Conservation (phyloP, 306 rosid species). For the Trifolium dubium region DNA sequence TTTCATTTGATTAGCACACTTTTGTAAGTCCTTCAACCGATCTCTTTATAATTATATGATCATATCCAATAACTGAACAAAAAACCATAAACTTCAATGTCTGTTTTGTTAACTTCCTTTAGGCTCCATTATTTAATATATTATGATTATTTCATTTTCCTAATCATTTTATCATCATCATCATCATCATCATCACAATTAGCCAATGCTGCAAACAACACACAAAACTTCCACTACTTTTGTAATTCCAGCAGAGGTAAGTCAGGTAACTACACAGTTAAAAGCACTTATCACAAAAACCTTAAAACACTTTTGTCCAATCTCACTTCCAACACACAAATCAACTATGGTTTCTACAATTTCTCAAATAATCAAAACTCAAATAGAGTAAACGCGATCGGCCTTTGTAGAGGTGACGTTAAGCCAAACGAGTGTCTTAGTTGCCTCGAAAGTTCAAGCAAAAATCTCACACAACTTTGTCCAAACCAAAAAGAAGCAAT, state of each 20-base stretch:
- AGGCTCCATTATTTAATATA: too few species aligned
- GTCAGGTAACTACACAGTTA: background rate
- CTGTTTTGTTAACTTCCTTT: background rate
- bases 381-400: background rate
- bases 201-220: background rate
- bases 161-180: background rate
- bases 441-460: background rate
- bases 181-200: background rate
- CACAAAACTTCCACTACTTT: background rate
- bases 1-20: background rate
- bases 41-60: background rate
- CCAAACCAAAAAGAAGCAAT: conserved; percentile 2
- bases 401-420: background rate
- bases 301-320: background rate
- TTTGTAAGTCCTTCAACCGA: too few species aligned
- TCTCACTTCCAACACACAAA: conserved; percentile 16
- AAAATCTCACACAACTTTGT: background rate
- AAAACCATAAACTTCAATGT: background rate
- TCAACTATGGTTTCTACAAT: conserved; percentile 14
- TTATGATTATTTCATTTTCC: background rate
- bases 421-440: background rate
- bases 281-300: conserved; percentile 8
- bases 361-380: background rate
- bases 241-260: background rate
- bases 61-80: background rate